Base-by-base conservation (phyloP, 2,329 filamentous ascomycete genomes). In the Penicillium freii region DNA sequence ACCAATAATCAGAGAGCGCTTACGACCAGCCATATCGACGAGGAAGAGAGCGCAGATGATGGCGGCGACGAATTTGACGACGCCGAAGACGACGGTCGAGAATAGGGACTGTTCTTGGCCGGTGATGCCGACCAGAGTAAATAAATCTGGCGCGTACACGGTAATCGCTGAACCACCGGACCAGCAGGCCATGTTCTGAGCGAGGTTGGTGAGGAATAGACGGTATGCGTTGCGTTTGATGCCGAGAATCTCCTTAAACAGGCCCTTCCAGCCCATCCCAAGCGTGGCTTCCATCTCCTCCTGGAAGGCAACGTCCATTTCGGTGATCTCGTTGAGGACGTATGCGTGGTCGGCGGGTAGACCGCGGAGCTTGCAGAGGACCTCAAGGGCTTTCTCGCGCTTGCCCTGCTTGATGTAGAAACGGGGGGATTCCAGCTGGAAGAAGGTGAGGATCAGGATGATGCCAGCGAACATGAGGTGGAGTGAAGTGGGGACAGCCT, bases 21-120 rank as follows among this genome's bases (percentile, higher is more conserved):
- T 90, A 57, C 88, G 84, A 5, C 88, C 88, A 59, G 91, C 84
- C 59, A 87, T 84, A 64, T 91, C 88, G 63, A 91, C 87, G 4
- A 91, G 81, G 80, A 91, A 89, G 54, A 91, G 80, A 1, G 88
- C 87, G 70, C 87, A 91, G 42, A 83, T 65, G 27, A 91, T 70
- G 19, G 86, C 82, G 0, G 85, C 80, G 19, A 84, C 70, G 57
- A 91, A 83, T 70, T 91, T 91, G 62, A 90, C 81, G 47, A 90
- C 81, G 38, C 88, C 88, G 54, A 91, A 90, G 51, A 91, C 84
- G 6, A 84, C 87, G 0, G 87, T 90, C 17, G 88, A 83, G 47
- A 90, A 84, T 0, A 91, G 82, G 57, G 84, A 84, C 71, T 90
- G 85, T 45, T 84, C 80, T 51, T 82, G 80, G 17, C 87, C 87